phyloP scores from a whole-genome alignment of 2,329 filamentous ascomycete genomes.

The Shiraia sp. region DNA sequence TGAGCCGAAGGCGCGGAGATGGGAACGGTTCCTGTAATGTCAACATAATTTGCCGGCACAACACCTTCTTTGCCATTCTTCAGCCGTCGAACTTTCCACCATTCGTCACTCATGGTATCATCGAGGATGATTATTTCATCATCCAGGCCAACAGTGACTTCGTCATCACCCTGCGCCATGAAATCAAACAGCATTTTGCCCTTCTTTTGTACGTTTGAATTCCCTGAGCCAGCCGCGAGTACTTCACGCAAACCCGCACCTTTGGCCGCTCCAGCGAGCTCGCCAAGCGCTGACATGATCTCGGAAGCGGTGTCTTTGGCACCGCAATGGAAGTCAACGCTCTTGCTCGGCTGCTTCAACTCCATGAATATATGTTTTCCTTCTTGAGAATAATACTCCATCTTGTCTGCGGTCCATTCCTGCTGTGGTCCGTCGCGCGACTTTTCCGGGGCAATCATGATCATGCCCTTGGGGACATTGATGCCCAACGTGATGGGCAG shows the following conservation, averaged over 20 bases:
- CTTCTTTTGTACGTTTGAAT: slow-evolving; percentile 67
- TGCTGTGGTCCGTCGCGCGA: slow-evolving; percentile 80
- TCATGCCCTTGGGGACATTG: slow-evolving; percentile 83
- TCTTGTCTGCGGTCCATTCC: slow-evolving; percentile 91
- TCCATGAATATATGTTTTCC: slow-evolving; percentile 98
- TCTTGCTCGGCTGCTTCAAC: slow-evolving; percentile 87
- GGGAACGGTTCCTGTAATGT: slow-evolving; percentile 72
- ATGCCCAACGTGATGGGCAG: slow-evolving; percentile 98
- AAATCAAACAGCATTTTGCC: slow-evolving; percentile 93
- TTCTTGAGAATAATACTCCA: slow-evolving; percentile 97
- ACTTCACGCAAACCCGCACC: slow-evolving; percentile 86
- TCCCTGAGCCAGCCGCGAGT: slow-evolving; percentile 75
- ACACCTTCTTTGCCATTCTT: slow-evolving; percentile 95
- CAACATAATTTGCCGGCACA: slow-evolving; percentile 94
- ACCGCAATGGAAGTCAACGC: slow-evolving; percentile 93
- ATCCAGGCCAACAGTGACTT: slow-evolving; percentile 86
- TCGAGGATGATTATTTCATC: slow-evolving; percentile 92
- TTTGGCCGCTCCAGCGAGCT: slow-evolving; percentile 81
- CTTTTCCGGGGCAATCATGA: slow-evolving; percentile 88
- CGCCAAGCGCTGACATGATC: slow-evolving; percentile 84
- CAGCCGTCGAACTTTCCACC: slow-evolving; percentile 92
- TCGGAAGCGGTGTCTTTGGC: slow-evolving; percentile 96
- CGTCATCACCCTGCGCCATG: slow-evolving; percentile 93
- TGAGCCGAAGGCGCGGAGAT: slow-evolving; percentile 54
- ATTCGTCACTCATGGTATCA: slow-evolving; percentile 91